Percentiles rank a stretch among this genome's conserved stretches.
Evolutionary conservation across 495 filamentous ascomycete species (phyloP).

Genomic region (Immersiella caudata): DNA sequence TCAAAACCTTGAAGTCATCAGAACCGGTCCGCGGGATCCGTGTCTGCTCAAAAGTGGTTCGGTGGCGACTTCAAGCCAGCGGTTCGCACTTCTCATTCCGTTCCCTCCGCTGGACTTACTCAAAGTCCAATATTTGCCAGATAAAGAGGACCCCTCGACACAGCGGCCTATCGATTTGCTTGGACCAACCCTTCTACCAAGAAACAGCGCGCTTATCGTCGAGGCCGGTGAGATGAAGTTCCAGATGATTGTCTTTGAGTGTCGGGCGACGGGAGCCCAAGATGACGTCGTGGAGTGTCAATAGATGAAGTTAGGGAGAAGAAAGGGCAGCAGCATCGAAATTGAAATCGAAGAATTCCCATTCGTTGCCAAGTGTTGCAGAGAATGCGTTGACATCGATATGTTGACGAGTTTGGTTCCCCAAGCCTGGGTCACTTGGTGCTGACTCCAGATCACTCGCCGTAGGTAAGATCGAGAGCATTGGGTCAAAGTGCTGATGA

Average conservation of each 20-base stretch:
- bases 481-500: conserved; percentile 14
- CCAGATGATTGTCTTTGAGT: conserved; percentile 7
- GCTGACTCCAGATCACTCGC: conserved; percentile 1
- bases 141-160: conserved; percentile 4
- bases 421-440: conserved; percentile 2
- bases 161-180: conserved; percentile 4
- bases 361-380: conserved; percentile 5
- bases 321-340: conserved; percentile 8
- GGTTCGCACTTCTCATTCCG: conserved; percentile 11
- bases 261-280: conserved; percentile 2
- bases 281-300: not conserved
- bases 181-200: not conserved
- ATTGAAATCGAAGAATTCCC: not conserved
- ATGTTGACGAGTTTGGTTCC: conserved; percentile 6
- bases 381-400: not conserved
- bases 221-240: conserved; percentile 14
- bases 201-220: conserved; percentile 10
- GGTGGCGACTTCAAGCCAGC: not conserved
- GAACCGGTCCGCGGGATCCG: not conserved
- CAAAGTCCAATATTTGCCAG: conserved; percentile 7
- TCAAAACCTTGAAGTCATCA: conserved; percentile 5
- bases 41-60: conserved; percentile 10
- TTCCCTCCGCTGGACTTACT: conserved; percentile 3
- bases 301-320: conserved; percentile 2
- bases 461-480: conserved; percentile 7